Evolutionary conservation across 108 stramenopile genomes (phyloP), one percentile per base, ranked within the genome.

Genomic region (Cyclotella distinguenda): DNA sequence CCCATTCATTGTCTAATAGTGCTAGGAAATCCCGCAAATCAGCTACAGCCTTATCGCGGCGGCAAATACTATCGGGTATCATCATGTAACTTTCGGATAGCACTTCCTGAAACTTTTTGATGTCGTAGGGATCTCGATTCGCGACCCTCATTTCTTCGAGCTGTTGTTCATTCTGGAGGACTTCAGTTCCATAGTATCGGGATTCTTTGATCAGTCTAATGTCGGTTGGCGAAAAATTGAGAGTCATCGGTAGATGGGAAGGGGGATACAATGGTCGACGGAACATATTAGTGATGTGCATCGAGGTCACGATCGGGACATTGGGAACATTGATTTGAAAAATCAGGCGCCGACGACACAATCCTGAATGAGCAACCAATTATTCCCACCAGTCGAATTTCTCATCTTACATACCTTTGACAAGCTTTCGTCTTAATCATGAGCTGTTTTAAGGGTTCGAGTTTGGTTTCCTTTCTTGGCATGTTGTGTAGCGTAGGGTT

Each of bases 351-450:
- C 22, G 11, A 40, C 16, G 19, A 40, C 21, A 43, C 8, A 32
- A 8, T n/a, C n/a, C n/a, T n/a, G n/a, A n/a, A n/a, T n/a, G n/a
- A n/a, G n/a, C n/a, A n/a, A n/a, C n/a, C n/a, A n/a, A n/a, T n/a
- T n/a, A n/a, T n/a, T n/a, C n/a, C n/a, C n/a, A n/a, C n/a, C n/a
- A n/a, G n/a, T n/a, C n/a, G n/a, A n/a, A n/a, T n/a, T n/a, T 1
- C 38, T 33, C 16, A 6, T 16, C 22, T 10, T 23, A 48, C 87
- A 44, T 52, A 90, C 90, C 90, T 70, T 73, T 91, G 84, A 53
- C 90, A 91, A 25, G 91, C 81, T 73, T 89, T 92, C 10, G 83
- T 82, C 55, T 92, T 92, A 85, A 92, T 86, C 88, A 87, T 89
- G 38, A 92, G 84, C 64, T 92, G 85, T 34, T 87, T 79, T 42